These are phyloP conservation scores for Farysia itapuensis DNA, from an alignment of 1,284 basidiomycete species.

Conservation along the genomic window DNA sequence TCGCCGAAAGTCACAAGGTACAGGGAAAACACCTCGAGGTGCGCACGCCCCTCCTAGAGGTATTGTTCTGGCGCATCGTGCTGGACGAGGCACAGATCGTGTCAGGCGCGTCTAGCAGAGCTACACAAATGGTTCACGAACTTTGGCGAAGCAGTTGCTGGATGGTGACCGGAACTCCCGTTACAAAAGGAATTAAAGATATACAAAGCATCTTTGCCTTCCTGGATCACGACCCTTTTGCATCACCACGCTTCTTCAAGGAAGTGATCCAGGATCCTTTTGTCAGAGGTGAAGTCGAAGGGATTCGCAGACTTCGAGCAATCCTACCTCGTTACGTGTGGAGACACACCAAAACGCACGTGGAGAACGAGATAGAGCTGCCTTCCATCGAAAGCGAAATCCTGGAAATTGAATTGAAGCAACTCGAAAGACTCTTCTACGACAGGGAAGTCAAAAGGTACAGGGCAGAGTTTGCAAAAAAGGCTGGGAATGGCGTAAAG, in stretches of 20 bases:
- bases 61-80: constrained; percentile 37
- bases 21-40: constrained; percentile 5
- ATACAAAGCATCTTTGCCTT: constrained; percentile 40
- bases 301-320: constrained; percentile 23
- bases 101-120: constrained; percentile 22
- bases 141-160: constrained; percentile 45
- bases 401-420: constrained; percentile 31
- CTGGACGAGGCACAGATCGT: constrained; percentile 46
- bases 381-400: constrained; percentile 27
- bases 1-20: constrained; percentile 20
- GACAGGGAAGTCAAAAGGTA: constrained; percentile 36
- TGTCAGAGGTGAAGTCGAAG: constrained; percentile 26
- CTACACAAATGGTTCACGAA: constrained; percentile 37
- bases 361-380: constrained; percentile 33
- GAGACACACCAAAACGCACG: constrained; percentile 39
- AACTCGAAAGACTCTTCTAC: constrained; percentile 38
- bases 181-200: constrained; percentile 35
- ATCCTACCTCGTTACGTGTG: constrained; percentile 37
- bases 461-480: constrained; percentile 10
- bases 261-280: constrained; percentile 37
- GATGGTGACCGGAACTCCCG: constrained; percentile 42
- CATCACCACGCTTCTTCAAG: constrained; percentile 28
- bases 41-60: constrained; percentile 37
- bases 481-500: constrained; percentile 9
- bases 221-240: constrained; percentile 36